Percentiles rank a stretch among this genome's conserved stretches.
Conservation (phyloP, 495 filamentous ascomycete genomes). For the Lasiosphaeria hispida region DNA sequence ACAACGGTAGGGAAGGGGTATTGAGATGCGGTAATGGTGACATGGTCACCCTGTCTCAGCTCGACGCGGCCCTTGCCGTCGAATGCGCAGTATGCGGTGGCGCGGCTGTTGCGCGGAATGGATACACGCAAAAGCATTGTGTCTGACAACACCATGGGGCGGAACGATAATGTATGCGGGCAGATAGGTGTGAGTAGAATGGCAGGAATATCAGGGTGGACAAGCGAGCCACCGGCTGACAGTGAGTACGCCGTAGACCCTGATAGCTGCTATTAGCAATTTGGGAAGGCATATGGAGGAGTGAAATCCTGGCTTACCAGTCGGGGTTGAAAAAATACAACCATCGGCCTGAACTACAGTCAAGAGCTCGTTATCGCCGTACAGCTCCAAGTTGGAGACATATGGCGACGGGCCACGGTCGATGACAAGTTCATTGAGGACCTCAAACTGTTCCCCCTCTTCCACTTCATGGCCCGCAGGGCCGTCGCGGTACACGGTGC, state of each 20-base stretch:
- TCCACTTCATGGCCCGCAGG: constrained; percentile 52
- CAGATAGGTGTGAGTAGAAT: constrained; percentile 98
- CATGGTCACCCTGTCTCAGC: constrained; percentile 85
- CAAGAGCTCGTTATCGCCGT: constrained; percentile 86
- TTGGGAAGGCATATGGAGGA: constrained; percentile 1
- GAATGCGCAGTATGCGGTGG: constrained; percentile 91
- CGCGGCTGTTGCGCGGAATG: constrained; percentile 78
- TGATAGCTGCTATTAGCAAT: constrained; percentile 19
- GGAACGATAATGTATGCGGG: constrained; percentile 93
- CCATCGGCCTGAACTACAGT: constrained; percentile 96
- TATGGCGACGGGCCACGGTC: constrained; percentile 96
- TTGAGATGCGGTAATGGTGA: constrained; percentile 88
- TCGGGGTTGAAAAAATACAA: constrained; percentile 95
- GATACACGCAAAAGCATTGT: constrained; percentile 84
- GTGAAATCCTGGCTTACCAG: constrained; percentile 50
- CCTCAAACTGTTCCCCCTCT: constrained; percentile 85
- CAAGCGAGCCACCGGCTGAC: constrained; percentile 90
- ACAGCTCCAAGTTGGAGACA: constrained; percentile 91
- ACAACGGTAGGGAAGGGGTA: constrained; percentile 96
- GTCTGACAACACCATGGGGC: constrained; percentile 98
- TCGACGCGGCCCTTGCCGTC: constrained; percentile 95
- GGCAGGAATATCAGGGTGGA: constrained; percentile 94
- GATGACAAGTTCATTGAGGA: constrained; percentile 96
- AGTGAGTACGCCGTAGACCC: constrained; percentile 94
- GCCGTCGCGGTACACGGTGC: constrained; percentile 79